Evolutionary conservation across 2,329 filamentous ascomycete genomes (phyloP).

Genomic region (Coniella lustricola): DNA sequence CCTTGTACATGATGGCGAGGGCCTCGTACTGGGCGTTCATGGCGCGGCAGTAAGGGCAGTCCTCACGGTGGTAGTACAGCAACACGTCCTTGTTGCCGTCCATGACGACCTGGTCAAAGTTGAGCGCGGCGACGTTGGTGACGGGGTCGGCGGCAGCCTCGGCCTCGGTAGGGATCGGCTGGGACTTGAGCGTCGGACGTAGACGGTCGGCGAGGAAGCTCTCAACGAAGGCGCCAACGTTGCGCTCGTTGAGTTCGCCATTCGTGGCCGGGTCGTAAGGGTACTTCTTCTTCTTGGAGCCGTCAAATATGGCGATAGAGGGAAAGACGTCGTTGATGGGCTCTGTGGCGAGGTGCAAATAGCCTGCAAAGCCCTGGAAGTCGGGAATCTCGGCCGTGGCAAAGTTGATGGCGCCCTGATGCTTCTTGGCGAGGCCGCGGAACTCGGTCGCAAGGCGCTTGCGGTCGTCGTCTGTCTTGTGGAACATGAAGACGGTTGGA

Average conservation of each 20-base stretch:
- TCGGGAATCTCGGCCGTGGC: slow-evolving; percentile 92
- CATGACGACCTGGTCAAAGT: slow-evolving; percentile 84
- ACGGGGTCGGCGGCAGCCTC: slow-evolving; percentile 62
- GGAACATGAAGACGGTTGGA: slow-evolving; percentile 95
- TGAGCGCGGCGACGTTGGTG: slow-evolving; percentile 83
- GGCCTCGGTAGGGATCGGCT: slow-evolving; percentile 88
- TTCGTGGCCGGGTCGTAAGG: slow-evolving; percentile 73
- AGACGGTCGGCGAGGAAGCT: slow-evolving; percentile 82
- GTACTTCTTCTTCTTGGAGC: slow-evolving; percentile 92
- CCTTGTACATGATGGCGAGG: slow-evolving; percentile 64
- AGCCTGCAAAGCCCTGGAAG: slow-evolving; percentile 89
- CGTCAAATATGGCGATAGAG: slow-evolving; percentile 95
- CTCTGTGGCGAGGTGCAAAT: slow-evolving; percentile 93
- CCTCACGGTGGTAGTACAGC: slow-evolving; percentile 96
- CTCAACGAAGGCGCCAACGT: slow-evolving; percentile 75
- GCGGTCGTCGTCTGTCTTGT: slow-evolving; percentile 85
- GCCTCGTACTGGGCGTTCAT: slow-evolving; percentile 95
- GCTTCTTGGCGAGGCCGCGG: slow-evolving; percentile 81
- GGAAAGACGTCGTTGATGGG: slow-evolving; percentile 64
- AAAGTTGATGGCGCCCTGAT: slow-evolving; percentile 94
- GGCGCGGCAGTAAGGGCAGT: slow-evolving; percentile 99
- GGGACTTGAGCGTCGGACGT: slow-evolving; percentile 94
- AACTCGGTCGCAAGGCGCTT: slow-evolving; percentile 66
- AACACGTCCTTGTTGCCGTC: slow-evolving; percentile 95
- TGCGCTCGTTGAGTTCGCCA: slow-evolving; percentile 62